Conservation (phyloP, 345 rosid genomes). For the Populus nigra region DNA sequence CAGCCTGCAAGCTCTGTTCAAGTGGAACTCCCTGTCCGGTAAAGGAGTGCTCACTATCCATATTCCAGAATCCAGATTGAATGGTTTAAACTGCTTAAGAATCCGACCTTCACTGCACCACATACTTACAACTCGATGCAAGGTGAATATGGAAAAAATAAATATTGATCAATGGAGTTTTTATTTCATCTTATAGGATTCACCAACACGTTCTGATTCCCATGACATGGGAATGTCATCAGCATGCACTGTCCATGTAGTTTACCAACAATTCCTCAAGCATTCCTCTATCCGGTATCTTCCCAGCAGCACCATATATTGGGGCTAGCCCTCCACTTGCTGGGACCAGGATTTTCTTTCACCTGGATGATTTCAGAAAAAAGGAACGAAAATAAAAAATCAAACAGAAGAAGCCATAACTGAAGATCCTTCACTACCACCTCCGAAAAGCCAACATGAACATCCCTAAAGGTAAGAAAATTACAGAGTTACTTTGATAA, state of each 20-base stretch:
- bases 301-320: conserved; percentile 92
- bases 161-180: background rate
- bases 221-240: conserved; percentile 4
- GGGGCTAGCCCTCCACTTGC: conserved; percentile 82
- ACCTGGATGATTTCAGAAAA: conserved; percentile 42
- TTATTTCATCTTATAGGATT: background rate
- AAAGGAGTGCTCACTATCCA: background rate
- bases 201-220: background rate
- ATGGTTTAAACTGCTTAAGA: background rate
- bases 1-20: background rate
- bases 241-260: conserved; percentile 84
- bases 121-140: background rate
- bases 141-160: background rate
- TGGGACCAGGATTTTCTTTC: conserved; percentile 83
- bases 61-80: background rate
- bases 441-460: background rate
- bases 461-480: background rate
- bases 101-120: background rate
- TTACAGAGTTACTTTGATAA: background rate
- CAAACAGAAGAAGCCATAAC: background rate
- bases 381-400: background rate
- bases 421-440: background rate
- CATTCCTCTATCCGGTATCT: conserved; percentile 79
- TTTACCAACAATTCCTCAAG: conserved; percentile 74
- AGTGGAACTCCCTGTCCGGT: background rate